Conservation (phyloP, 164 flowering plant genomes). For the Nymphaea colorata region DNA sequence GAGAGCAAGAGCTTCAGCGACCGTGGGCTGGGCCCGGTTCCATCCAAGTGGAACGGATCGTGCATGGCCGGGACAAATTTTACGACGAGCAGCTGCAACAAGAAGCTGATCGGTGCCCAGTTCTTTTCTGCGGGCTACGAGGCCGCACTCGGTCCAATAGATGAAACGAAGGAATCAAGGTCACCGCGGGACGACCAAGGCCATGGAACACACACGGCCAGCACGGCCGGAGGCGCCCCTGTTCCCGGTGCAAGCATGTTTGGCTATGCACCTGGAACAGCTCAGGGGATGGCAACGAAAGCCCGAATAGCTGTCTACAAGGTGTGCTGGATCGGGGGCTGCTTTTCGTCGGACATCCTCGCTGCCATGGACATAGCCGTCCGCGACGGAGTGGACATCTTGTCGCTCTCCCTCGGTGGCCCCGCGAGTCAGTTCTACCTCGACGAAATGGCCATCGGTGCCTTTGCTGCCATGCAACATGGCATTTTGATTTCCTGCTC, state of each 20-base stretch:
- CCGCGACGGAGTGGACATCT: constrained; percentile 5
- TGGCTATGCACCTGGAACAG: constrained; percentile 3
- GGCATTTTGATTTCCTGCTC: constrained; percentile 6
- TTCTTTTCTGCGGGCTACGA: constrained; percentile 2
- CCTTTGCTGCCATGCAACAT: constrained; percentile 1
- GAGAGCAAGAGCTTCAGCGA: not conserved
- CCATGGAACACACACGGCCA: constrained; percentile 10
- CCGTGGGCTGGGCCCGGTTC: constrained; percentile 1
- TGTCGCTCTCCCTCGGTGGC: constrained; percentile 5
- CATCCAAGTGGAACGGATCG: constrained; percentile 1
- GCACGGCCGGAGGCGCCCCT: constrained; percentile 3
- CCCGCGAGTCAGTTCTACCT: not conserved
- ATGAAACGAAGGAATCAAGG: not conserved
- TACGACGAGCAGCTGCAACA: constrained; percentile 2
- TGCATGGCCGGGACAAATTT: constrained; percentile 3
- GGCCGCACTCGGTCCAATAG: not conserved
- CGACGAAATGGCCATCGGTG: constrained; percentile 2
- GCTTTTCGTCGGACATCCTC: not conserved
- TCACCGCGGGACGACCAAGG: constrained; percentile 5
- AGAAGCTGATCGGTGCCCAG: constrained; percentile 5
- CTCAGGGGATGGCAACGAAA: constrained; percentile 1
- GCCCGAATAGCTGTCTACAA: constrained; percentile 5
- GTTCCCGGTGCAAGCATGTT: not conserved
- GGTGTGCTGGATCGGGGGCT: not conserved
- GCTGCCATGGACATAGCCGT: constrained; percentile 7